phyloP scores from a whole-genome alignment of 495 filamentous ascomycete genomes.

The Polyplosphaeria fusca region DNA sequence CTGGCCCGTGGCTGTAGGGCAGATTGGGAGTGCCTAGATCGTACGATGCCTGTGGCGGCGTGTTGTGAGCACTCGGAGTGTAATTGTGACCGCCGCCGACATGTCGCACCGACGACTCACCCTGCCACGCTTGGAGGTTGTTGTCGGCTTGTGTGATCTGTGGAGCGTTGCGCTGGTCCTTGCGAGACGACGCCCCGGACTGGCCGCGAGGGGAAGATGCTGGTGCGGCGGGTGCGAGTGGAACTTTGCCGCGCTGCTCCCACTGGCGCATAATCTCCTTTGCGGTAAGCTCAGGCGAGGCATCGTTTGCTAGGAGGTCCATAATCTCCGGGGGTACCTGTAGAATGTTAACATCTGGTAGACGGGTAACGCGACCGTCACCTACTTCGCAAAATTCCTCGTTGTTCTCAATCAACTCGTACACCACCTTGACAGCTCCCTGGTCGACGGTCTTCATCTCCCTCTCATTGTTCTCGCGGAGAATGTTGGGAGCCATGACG shows the following conservation, averaged over 20 bases:
- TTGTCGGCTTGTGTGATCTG: conserved; percentile 68
- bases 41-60: conserved; percentile 26
- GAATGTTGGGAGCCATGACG: conserved; percentile 95
- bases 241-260: conserved; percentile 73
- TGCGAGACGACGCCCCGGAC: conserved; percentile 45
- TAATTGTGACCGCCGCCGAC: conserved; percentile 56
- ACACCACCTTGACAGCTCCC: conserved; percentile 80
- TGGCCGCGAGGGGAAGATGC: conserved; percentile 46
- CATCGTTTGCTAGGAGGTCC: conserved; percentile 78
- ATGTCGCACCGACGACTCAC: conserved; percentile 76
- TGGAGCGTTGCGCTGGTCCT: conserved; percentile 49
- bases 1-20: conserved; percentile 24
- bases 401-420: conserved; percentile 84
- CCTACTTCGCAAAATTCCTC: conserved; percentile 95
- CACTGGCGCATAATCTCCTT: conserved; percentile 83
- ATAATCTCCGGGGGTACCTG: conserved; percentile 92
- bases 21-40: conserved; percentile 28
- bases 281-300: conserved; percentile 80
- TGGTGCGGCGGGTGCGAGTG: conserved; percentile 36
- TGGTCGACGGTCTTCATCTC: conserved; percentile 52
- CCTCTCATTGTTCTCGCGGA: conserved; percentile 62
- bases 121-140: conserved; percentile 74
- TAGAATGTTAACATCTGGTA: not conserved
- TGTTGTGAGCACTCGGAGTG: conserved; percentile 23
- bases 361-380: too few relatives aligned